Percentiles rank a stretch among this genome's conserved stretches.
These are phyloP conservation scores for Neonectria ditissima DNA, from an alignment of 2,329 filamentous ascomycete species.

Conservation along the genomic window DNA sequence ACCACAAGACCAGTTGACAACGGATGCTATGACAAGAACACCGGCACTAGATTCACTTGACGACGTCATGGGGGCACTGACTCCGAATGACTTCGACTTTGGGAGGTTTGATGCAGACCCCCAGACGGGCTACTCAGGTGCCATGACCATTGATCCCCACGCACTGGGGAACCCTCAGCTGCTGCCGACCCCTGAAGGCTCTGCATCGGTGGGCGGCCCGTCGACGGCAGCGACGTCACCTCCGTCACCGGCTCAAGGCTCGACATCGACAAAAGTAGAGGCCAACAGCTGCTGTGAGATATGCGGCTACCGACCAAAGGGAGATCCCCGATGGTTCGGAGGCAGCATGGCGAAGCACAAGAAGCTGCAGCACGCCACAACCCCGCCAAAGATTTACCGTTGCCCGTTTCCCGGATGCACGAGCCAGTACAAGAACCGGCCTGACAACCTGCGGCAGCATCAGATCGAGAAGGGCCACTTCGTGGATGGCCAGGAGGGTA, in stretches of 20 bases:
- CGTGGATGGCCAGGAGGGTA: constrained; percentile 55
- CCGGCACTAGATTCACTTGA: constrained; percentile 30
- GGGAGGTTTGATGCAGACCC: constrained; percentile 30
- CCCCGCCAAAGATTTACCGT: constrained; percentile 63
- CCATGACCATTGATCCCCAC: constrained; percentile 29
- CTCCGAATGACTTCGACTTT: constrained; percentile 38
- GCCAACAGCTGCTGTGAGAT: constrained; percentile 61
- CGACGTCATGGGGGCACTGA: constrained; percentile 37
- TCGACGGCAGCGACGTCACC: constrained; percentile 40
- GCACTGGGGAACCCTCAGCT: constrained; percentile 32
- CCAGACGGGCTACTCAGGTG: constrained; percentile 17
- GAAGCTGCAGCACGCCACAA: constrained; percentile 64
- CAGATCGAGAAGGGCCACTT: constrained; percentile 68
- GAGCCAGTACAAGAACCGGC: constrained; percentile 67
- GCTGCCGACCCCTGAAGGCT: constrained; percentile 39
- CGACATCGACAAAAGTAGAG: constrained; percentile 52
- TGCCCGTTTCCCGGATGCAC: constrained; percentile 66
- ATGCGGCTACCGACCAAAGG: constrained; percentile 67
- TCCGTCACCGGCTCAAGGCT: constrained; percentile 33
- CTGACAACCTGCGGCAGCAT: constrained; percentile 67
- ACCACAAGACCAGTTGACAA: constrained; percentile 26
- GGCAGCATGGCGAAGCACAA: constrained; percentile 70
- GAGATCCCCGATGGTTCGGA: constrained; percentile 68
- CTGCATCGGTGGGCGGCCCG: constrained; percentile 37
- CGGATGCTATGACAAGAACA: constrained; percentile 17